phyloP scores from a whole-genome alignment of 352 stramenopile species.

The Elongisporangium senticosum region DNA sequence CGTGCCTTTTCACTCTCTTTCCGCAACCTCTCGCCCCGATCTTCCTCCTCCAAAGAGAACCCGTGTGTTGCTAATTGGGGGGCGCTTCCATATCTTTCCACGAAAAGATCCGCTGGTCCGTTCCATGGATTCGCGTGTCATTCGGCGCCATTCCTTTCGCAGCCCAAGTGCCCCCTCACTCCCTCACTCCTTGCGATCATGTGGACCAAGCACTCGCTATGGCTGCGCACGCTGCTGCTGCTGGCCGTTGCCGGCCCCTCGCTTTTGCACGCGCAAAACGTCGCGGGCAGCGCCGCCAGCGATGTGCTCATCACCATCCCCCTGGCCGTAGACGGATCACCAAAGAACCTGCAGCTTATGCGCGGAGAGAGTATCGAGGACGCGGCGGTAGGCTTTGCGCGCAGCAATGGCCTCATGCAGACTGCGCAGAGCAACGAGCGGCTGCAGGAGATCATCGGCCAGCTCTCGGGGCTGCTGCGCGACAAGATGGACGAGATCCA shows the following conservation, averaged over 20 bases:
- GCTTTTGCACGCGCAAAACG: conserved; percentile 16
- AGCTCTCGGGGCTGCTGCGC: conserved; percentile 63
- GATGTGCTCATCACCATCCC: conserved; percentile 72
- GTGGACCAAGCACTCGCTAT: conserved; percentile 11
- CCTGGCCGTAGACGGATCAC: conserved; percentile 52
- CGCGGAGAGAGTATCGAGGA: conserved; percentile 63
- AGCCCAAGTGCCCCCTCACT: conserved; percentile 1
- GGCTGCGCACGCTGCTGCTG: conserved; percentile 15
- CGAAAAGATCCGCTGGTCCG: neutral
- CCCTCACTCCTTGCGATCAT: conserved; percentile 1
- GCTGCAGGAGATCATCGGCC: conserved; percentile 51
- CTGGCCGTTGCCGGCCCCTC: conserved; percentile 14
- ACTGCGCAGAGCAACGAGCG: conserved; percentile 32
- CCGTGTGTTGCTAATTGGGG: neutral
- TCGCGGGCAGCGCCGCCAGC: conserved; percentile 8
- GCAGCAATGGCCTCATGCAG: conserved; percentile 47
- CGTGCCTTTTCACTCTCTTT: neutral
- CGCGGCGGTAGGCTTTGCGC: conserved; percentile 54
- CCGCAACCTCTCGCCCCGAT: neutral
- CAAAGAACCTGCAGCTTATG: conserved; percentile 59
- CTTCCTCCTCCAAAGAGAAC: neutral
- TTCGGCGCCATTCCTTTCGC: neutral
- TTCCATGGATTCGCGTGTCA: neutral
- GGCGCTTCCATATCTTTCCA: neutral
- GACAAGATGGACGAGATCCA: conserved; percentile 55